Evolutionary conservation across 148 eudicot species (phyloP).

Genomic region (Drosera capensis): DNA sequence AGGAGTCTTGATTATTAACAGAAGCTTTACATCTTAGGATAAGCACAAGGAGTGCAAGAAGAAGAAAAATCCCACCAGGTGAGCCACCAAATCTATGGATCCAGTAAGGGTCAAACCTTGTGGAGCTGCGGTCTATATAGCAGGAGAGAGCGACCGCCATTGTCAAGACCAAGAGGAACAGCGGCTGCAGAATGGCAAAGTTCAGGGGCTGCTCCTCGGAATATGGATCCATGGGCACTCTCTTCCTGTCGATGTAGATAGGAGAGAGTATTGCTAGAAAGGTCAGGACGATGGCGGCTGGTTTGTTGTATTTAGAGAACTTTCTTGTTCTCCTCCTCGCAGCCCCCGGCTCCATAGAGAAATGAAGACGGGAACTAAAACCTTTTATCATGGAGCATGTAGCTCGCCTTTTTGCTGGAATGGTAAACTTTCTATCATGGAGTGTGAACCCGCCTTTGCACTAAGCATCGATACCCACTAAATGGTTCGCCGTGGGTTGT

Average conservation of each 20-base stretch:
- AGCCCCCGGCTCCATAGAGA: conserved; percentile 45
- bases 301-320: conserved; percentile 29
- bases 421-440: too few species aligned
- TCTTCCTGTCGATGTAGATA: conserved; percentile 38
- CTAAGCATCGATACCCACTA: too few species aligned
- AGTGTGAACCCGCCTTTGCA: too few species aligned
- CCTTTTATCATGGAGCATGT: too few species aligned
- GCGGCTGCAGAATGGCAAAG: conserved; percentile 26
- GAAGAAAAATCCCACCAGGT: conserved; percentile 47
- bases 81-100: conserved; percentile 78
- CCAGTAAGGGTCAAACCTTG: conserved; percentile 68
- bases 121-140: conserved; percentile 31
- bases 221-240: conserved; percentile 16
- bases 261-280: conserved; percentile 56
- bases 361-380: too few species aligned
- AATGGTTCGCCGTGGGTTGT: too few species aligned
- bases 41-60: conserved; percentile 43
- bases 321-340: conserved; percentile 17
- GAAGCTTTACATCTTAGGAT: conserved; percentile 38
- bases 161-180: conserved; percentile 38
- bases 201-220: conserved; percentile 21
- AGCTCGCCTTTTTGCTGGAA: too few species aligned
- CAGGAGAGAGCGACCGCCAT: conserved; percentile 35
- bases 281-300: conserved; percentile 29
- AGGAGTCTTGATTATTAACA: not conserved